These are phyloP conservation scores for Kwoniella bestiolae DNA, from an alignment of 768 basidiomycete species.

Conservation along the genomic window DNA sequence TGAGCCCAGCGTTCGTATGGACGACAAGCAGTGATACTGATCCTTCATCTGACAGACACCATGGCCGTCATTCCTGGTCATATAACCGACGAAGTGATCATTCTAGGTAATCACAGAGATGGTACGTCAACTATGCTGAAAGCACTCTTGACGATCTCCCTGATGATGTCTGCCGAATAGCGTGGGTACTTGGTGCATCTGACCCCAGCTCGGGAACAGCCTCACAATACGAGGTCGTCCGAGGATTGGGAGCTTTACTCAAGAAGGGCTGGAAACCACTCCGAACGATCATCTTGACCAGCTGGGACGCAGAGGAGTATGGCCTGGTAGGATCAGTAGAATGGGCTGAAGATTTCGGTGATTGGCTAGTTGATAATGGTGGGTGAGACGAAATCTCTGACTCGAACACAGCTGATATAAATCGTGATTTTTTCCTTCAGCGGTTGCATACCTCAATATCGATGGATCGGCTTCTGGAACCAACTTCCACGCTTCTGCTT, in stretches of 20 bases:
- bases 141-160: constrained; percentile 37
- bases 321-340: constrained; percentile 75
- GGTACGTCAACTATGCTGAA: constrained; percentile 59
- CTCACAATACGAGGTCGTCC: constrained; percentile 74
- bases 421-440: constrained; percentile 56
- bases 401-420: too few species aligned
- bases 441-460: constrained; percentile 85
- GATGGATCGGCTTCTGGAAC: constrained; percentile 72
- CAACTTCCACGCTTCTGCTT: constrained; percentile 65
- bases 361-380: constrained; percentile 73
- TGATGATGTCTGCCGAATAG: constrained; percentile 14
- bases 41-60: constrained; percentile 27
- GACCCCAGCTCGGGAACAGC: constrained; percentile 71
- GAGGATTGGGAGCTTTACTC: constrained; percentile 71
- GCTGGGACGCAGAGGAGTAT: constrained; percentile 73
- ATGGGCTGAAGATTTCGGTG: constrained; percentile 88
- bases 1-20: too few species aligned
- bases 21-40: constrained; percentile 13
- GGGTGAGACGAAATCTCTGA: too few species aligned
- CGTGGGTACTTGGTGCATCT: constrained; percentile 71
- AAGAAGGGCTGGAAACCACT: constrained; percentile 81
- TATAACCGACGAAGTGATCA: constrained; percentile 72
- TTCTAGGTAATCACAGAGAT: constrained; percentile 88
- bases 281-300: constrained; percentile 72
- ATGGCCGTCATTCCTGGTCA: constrained; percentile 52